Percentiles rank a stretch among this genome's conserved stretches.
phyloP scores from a whole-genome alignment of 1,284 basidiomycete species.

The Crucibulum parvulum region DNA sequence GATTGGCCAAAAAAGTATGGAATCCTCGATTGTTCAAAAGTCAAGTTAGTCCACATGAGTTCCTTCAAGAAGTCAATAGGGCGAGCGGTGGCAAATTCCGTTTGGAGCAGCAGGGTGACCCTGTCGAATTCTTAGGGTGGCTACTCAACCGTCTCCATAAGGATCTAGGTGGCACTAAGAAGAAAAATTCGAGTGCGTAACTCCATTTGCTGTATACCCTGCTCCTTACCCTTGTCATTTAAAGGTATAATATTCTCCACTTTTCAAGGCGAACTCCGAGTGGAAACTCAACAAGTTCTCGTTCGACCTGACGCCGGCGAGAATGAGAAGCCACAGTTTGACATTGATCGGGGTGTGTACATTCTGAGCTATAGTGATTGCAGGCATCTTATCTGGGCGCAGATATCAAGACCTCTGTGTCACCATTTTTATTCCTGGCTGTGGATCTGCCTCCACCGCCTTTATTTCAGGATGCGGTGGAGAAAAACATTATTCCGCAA shows the following conservation, averaged over 20 bases:
- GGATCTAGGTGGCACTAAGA: constrained; percentile 91
- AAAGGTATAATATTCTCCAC: constrained; percentile 90
- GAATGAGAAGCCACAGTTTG: constrained; percentile 85
- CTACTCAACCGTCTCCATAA: constrained; percentile 92
- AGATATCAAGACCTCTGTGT: constrained; percentile 88
- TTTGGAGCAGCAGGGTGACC: constrained; percentile 94
- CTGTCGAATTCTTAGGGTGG: constrained; percentile 97
- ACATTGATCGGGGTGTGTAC: constrained; percentile 84
- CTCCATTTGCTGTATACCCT: constrained; percentile 3
- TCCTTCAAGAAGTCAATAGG: constrained; percentile 94
- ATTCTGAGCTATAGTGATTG: background rate
- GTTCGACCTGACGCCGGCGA: constrained; percentile 78
- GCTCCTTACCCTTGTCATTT: constrained; percentile 14
- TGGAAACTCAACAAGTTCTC: constrained; percentile 94
- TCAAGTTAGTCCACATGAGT: constrained; percentile 98
- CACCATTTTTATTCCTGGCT: constrained; percentile 95
- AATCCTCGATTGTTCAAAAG: constrained; percentile 96
- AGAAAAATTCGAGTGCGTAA: constrained; percentile 81
- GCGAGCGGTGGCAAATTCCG: constrained; percentile 90
- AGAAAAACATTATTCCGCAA: constrained; percentile 99
- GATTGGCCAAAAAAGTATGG: constrained; percentile 93
- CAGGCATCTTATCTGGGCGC: constrained; percentile 8
- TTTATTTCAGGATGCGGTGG: constrained; percentile 92
- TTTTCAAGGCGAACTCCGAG: constrained; percentile 93
- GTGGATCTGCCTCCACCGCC: constrained; percentile 97